Percentiles rank a stretch among this genome's conserved stretches.
phyloP scores from a whole-genome alignment of 2,329 filamentous ascomycete species.

The Alternaria atra region DNA sequence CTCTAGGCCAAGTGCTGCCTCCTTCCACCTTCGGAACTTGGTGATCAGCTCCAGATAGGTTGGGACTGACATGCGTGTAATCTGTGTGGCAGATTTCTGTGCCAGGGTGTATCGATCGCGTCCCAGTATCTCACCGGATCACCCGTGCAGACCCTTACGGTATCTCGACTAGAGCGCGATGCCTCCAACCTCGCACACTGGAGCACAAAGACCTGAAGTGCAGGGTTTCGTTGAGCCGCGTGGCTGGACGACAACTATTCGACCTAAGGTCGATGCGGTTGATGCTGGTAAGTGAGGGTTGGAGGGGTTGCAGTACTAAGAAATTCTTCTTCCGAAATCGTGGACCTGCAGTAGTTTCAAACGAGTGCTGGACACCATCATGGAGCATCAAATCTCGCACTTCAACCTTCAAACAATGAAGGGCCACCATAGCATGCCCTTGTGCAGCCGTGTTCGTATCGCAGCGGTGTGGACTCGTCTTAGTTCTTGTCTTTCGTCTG shows the following conservation, averaged over 20 bases:
- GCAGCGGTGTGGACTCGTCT: neutral
- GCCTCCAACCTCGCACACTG: conserved; percentile 3
- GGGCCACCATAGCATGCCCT: neutral
- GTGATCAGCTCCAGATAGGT: neutral
- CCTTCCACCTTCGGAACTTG: neutral
- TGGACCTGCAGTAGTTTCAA: conserved; percentile 37
- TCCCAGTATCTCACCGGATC: conserved; percentile 1
- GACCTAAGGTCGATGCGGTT: conserved; percentile 10
- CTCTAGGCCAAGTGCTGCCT: neutral
- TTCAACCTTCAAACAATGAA: conserved; percentile 6
- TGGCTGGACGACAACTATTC: conserved; percentile 4
- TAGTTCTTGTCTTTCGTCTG: neutral
- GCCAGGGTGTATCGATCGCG: neutral
- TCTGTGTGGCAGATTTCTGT: neutral
- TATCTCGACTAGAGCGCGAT: conserved; percentile 1
- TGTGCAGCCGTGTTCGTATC: neutral
- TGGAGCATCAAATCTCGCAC: conserved; percentile 7
- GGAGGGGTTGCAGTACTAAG: conserved; percentile 13
- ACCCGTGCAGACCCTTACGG: conserved; percentile 2
- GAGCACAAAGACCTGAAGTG: conserved; percentile 1
- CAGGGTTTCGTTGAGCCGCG: conserved; percentile 11
- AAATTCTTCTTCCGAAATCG: conserved; percentile 16
- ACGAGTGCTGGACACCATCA: conserved; percentile 18
- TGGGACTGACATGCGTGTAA: neutral
- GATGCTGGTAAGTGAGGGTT: conserved; percentile 14